Conservation (phyloP, 2,329 filamentous ascomycete genomes). For the Ophiostoma fasciatum region DNA sequence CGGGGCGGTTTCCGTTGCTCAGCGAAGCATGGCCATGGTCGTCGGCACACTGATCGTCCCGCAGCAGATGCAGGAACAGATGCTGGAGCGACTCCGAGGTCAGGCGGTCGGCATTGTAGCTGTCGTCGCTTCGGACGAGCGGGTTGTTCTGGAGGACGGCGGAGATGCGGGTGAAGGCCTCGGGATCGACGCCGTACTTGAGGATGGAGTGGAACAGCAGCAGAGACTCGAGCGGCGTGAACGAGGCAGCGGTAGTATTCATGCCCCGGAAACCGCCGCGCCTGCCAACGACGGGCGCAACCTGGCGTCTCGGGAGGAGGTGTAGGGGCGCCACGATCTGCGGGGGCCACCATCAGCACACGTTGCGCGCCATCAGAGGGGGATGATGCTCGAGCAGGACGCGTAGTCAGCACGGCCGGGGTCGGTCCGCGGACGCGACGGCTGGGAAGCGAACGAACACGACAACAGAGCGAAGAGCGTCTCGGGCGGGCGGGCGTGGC, state of each 20-base stretch:
- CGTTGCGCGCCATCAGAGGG: too few species aligned
- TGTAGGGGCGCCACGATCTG: slow-evolving; percentile 22
- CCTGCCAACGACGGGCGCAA: slow-evolving; percentile 18
- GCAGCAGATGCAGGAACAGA: slow-evolving; percentile 61
- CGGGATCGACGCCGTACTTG: slow-evolving; percentile 16
- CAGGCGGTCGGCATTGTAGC: slow-evolving; percentile 61
- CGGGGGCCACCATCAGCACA: neutral
- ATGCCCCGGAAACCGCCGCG: slow-evolving; percentile 21
- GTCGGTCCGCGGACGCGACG: too few species aligned
- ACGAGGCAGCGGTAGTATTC: slow-evolving; percentile 17
- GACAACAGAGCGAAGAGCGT: neutral
- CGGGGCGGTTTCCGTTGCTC: too few species aligned
- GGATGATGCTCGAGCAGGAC: too few species aligned
- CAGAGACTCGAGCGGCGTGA: slow-evolving; percentile 22
- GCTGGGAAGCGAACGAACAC: slow-evolving; percentile 1
- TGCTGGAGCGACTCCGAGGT: slow-evolving; percentile 64
- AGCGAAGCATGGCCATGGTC: too few species aligned
- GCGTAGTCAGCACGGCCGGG: too few species aligned
- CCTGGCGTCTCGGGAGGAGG: slow-evolving; percentile 19
- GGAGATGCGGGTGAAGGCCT: slow-evolving; percentile 23
- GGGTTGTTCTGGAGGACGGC: slow-evolving; percentile 57
- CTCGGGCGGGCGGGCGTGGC: too few species aligned
- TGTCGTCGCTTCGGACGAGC: slow-evolving; percentile 52
- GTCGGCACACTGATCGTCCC: too few species aligned
- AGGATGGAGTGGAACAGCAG: slow-evolving; percentile 20